Base-by-base conservation (phyloP, 2,329 filamentous ascomycete species). In the Sclerotinia sclerotiorum region DNA sequence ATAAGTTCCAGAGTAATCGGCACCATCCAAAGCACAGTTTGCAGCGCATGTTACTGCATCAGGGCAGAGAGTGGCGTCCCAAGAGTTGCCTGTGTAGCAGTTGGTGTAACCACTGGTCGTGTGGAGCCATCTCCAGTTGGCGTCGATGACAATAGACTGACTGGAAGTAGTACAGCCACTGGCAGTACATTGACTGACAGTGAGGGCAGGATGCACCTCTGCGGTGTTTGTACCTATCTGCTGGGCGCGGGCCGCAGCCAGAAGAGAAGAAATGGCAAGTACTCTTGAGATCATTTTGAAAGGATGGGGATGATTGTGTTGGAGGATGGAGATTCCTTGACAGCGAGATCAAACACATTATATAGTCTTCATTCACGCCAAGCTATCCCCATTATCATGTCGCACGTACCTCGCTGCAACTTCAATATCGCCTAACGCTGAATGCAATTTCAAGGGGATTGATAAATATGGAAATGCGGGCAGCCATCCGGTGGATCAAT, bases 51-150 rank as follows among this genome's bases (percentile, higher is more conserved):
- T 77, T 61, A 75, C 75, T 68, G 79, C 79, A 73, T 80, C 78
- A 17, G 79, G 75, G 76, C 82, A 84, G 75, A 82, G 80, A 32
- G 77, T 76, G 1, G 72, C 48, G 70, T 81, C 76, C 79, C 79
- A 81, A 21, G 76, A 76, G 72, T 84, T 81, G 77, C 83, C 78
- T 48, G 77, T 78, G 73, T 80, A 80, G 75, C 79, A 80, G 70
- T 78, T 78, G 69, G 74, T 77, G 39, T 80, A 83, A 55, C 81
- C 81, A 24, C 72, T 73, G 52, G 78, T 80, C 46, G 78, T 77
- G 77, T 87, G 84, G 67, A 86, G 78, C 85, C 85, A 87, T 72
- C 85, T 83, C 84, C 85, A 87, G 80, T 87, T 87, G 72, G 84
- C 74, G 71, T 87, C 85, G 72, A 87, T 77, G 51, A 83, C 82